Evolutionary conservation across 2,329 filamentous ascomycete genomes (phyloP), one percentile per base, ranked within the genome.

Genomic region (Aspergillus novoparasiticus): DNA sequence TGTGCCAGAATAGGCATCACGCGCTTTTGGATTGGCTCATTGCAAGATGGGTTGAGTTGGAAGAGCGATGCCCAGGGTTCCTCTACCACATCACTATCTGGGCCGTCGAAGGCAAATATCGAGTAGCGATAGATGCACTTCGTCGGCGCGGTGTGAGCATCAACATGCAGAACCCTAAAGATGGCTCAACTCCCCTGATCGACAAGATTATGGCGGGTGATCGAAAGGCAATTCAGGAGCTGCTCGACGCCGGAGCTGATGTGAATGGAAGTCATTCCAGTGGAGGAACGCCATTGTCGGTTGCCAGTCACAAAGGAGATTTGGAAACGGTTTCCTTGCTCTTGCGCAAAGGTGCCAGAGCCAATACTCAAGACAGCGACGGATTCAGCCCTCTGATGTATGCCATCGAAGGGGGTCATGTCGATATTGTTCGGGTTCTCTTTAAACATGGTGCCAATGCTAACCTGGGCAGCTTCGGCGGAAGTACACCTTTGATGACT

Each of bases 191-290:
- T 0, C 63, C 68, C 0, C 39, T 75, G 10, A 58, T 67, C 6
- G 54, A 67, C n/a, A 21, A 23, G 4, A 45, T 68, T 11, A 39
- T 14, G 2, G 21, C 12, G 0, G 45, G 21, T 1, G 57, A 71
- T 45, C 19, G 61, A 6, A 50, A 60, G 8, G 68, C 66, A 2
- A 28, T 60, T 14, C 28, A 53, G 11, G 60, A 10, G 9, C 45
- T 73, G 5, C 66, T 73, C 2, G 46, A 57, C 5, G 62, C 69
- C 53, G 69, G 68, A 2, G 72, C 72, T 2, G 51, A 70, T 59
- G 58, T 64, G 0, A 62, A 72, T 14, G 62, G 64, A 6, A 54
- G 21, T 2, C n/a, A 50, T 9, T 1, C 14, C 43, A 57, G n/a
- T 2, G n/a, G 62, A 32, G 23, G 26, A 41, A 59, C 65, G 3